Evolutionary conservation across 2,329 filamentous ascomycete species (phyloP), one percentile per base, ranked within the genome.

Genomic region (Aspergillus sp.): DNA sequence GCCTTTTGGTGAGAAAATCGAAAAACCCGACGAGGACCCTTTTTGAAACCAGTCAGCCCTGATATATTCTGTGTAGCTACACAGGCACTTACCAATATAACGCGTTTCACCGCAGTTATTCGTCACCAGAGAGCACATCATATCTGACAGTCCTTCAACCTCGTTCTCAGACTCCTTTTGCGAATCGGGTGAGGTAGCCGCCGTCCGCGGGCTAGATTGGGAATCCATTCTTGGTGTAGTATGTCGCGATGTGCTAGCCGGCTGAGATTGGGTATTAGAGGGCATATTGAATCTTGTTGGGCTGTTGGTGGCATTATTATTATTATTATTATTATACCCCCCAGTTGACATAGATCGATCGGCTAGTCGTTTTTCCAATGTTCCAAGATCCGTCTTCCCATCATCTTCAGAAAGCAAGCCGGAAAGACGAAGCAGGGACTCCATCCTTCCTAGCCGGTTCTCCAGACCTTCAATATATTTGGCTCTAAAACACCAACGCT

Each of bases 401-500:
- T 96, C 92, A 58, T 96, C 91, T 62, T 96, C 92, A 44, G 86
- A 88, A 11, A 98, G 81, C 5, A 98, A 81, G 20, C 93, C 93
- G 50, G 92, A 96, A 56, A 98, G 81, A 64, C 90, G 86, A 64
- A 98, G 77, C 57, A 99, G 78, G 62, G 90, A 93, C 78, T 99
- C 93, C 93, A 99, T 97, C 64, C 95, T 88, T n/a, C 89, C 90
- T 34, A 98, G 80, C 17, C 95, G 86, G 72, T 98, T 98, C 77
- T 99, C 93, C 48, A 99, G 82, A 12, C 93, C 93, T 74, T 98
- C 93, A 66, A 98, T 97, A 72, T 99, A 99, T 76, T 98, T 98
- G 54, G 95, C 95, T 58, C 91, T 96, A 64, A 22, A 50, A 39
- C 53, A 44, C 55, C 36, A 32, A 51, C 8, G 41, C 20, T 13